phyloP scores from a whole-genome alignment of 2,329 filamentous ascomycete species.

The Coniochaeta prunicola region DNA sequence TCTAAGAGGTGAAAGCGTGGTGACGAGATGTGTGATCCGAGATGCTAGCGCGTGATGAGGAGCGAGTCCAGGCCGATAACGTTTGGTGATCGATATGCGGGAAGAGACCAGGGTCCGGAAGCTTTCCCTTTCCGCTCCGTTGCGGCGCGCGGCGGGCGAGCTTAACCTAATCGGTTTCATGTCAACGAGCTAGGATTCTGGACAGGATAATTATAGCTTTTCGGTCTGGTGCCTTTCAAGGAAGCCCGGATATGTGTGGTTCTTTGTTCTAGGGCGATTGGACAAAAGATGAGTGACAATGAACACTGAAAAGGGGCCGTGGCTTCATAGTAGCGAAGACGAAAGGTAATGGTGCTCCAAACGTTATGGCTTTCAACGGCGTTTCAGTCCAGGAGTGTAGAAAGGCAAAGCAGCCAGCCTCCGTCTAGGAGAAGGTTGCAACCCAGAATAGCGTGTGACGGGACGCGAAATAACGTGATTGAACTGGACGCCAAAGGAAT shows the following conservation, averaged over 20 bases:
- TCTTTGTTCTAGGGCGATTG: background rate
- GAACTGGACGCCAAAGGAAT: background rate
- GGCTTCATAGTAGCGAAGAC: too few species aligned
- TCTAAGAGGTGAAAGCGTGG: background rate
- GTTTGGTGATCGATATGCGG: conserved; percentile 1
- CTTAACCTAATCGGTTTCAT: background rate
- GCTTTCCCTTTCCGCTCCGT: background rate
- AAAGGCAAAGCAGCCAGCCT: background rate
- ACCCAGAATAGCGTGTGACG: background rate
- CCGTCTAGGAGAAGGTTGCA: background rate
- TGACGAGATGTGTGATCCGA: conserved; percentile 2
- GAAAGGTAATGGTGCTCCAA: too few species aligned
- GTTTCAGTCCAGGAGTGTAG: too few species aligned
- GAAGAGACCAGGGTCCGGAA: background rate
- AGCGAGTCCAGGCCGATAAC: background rate
- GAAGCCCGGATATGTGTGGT: background rate
- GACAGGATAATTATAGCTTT: background rate
- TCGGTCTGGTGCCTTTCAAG: background rate
- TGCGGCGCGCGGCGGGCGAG: background rate
- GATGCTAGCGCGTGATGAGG: conserved; percentile 3
- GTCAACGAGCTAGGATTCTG: background rate
- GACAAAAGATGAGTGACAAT: background rate
- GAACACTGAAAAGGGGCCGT: too few species aligned
- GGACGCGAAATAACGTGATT: conserved; percentile 1
- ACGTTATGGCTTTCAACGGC: too few species aligned